A percentile compares a stretch with the other conserved stretches of the same genome.
These are phyloP conservation scores for Neurospora tetrasperma DNA, from an alignment of 495 filamentous ascomycete genomes.

Conservation along the genomic window DNA sequence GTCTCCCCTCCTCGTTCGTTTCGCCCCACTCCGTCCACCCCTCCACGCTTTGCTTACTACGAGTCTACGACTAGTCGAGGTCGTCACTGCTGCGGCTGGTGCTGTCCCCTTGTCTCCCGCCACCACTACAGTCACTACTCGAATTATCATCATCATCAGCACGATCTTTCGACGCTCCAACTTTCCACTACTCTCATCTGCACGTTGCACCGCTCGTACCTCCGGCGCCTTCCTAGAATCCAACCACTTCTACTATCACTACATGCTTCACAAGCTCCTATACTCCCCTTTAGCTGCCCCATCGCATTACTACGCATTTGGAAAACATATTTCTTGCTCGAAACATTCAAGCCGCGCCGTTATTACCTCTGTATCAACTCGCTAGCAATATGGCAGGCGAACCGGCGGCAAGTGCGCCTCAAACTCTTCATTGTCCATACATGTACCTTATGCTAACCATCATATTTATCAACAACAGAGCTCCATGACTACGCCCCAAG, in stretches of 20 bases:
- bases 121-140: too few species aligned
- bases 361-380: neutral
- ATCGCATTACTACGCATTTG: neutral
- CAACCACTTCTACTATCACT: neutral
- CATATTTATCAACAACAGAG: neutral
- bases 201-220: neutral
- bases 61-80: neutral
- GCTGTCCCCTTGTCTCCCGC: neutral
- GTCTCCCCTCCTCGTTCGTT: neutral
- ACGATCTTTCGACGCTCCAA: neutral
- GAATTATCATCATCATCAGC: neutral
- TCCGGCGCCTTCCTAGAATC: neutral
- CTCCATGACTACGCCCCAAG: neutral
- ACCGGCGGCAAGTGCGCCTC: neutral
- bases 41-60: neutral
- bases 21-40: neutral
- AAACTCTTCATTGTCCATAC: neutral
- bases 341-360: neutral
- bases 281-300: neutral
- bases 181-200: neutral
- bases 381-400: neutral
- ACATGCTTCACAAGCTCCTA: neutral
- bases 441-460: neutral
- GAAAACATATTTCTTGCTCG: neutral
- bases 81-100: neutral